Conservation (phyloP, 2,329 filamentous ascomycete genomes). For the Fusarium euwallaceae region DNA sequence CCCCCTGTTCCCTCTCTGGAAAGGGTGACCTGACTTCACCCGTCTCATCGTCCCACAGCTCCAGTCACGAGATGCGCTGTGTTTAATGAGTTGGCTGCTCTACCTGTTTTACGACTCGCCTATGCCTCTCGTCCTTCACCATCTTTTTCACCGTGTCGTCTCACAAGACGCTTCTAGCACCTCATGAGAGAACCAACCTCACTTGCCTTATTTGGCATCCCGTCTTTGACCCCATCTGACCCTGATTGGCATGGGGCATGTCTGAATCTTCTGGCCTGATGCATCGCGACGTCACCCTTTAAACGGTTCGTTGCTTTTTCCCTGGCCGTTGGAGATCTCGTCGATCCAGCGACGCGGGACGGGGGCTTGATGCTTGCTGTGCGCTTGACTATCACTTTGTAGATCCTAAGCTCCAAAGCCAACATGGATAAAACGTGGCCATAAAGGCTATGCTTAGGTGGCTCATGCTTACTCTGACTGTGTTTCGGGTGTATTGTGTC, state of each 20-base stretch:
- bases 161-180: slow-evolving; percentile 6
- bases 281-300: slow-evolving; percentile 25
- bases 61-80: slow-evolving; percentile 31
- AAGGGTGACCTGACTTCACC: slow-evolving; percentile 36
- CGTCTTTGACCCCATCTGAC: background rate
- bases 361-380: slow-evolving; percentile 19
- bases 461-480: background rate
- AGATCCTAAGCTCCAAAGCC: background rate
- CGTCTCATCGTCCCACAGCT: slow-evolving; percentile 33
- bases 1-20: slow-evolving; percentile 6
- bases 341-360: slow-evolving; percentile 25
- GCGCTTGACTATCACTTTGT: slow-evolving; percentile 12
- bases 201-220: slow-evolving; percentile 7
- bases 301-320: slow-evolving; percentile 21
- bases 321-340: slow-evolving; percentile 33
- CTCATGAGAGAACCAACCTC: background rate
- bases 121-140: slow-evolving; percentile 20
- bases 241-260: background rate
- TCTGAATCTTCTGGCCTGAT: slow-evolving; percentile 4
- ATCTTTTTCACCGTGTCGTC: slow-evolving; percentile 8
- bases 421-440: slow-evolving; percentile 30
- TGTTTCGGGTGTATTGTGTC: slow-evolving; percentile 17
- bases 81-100: slow-evolving; percentile 18
- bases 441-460: slow-evolving; percentile 23
- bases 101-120: slow-evolving; percentile 11